phyloP scores from a whole-genome alignment of 805 yeast genomes.

The Yarrowia porcina region DNA sequence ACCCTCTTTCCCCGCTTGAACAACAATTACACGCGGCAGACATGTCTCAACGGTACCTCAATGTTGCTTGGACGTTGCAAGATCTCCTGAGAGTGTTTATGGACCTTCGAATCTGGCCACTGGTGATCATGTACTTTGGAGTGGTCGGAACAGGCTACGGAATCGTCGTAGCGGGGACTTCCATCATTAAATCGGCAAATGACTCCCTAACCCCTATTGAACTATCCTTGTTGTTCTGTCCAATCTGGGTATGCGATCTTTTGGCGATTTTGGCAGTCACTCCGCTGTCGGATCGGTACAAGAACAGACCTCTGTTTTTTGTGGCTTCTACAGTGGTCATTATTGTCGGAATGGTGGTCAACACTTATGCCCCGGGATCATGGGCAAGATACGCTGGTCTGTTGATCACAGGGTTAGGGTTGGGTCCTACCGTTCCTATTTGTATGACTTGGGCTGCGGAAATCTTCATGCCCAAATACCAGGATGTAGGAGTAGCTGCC shows the following conservation, averaged over 20 bases:
- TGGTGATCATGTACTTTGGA: slow-evolving; percentile 84
- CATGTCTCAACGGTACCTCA: slow-evolving; percentile 50
- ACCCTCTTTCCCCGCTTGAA: slow-evolving; percentile 52
- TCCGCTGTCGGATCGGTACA: slow-evolving; percentile 71
- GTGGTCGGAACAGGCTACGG: slow-evolving; percentile 92
- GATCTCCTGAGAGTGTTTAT: slow-evolving; percentile 54
- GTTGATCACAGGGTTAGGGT: slow-evolving; percentile 77
- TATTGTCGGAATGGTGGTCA: slow-evolving; percentile 69
- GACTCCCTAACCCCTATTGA: slow-evolving; percentile 61
- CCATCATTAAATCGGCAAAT: slow-evolving; percentile 64
- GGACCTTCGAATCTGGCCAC: slow-evolving; percentile 74
- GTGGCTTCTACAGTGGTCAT: slow-evolving; percentile 60
- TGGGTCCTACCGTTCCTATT: slow-evolving; percentile 89
- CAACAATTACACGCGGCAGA: slow-evolving; percentile 56
- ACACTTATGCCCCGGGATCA: slow-evolving; percentile 66
- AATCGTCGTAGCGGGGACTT: slow-evolving; percentile 78
- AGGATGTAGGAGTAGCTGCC: slow-evolving; percentile 82
- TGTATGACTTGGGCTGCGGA: slow-evolving; percentile 81
- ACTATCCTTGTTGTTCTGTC: slow-evolving; percentile 76
- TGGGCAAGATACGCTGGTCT: slow-evolving; percentile 83
- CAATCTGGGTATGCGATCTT: slow-evolving; percentile 84
- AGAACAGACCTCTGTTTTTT: slow-evolving; percentile 60
- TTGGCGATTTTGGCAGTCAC: slow-evolving; percentile 71
- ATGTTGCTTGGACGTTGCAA: slow-evolving; percentile 53
- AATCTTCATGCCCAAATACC: slow-evolving; percentile 65